These are phyloP conservation scores for Agrocybe pediades DNA, from an alignment of 768 basidiomycete genomes.

Conservation along the genomic window DNA sequence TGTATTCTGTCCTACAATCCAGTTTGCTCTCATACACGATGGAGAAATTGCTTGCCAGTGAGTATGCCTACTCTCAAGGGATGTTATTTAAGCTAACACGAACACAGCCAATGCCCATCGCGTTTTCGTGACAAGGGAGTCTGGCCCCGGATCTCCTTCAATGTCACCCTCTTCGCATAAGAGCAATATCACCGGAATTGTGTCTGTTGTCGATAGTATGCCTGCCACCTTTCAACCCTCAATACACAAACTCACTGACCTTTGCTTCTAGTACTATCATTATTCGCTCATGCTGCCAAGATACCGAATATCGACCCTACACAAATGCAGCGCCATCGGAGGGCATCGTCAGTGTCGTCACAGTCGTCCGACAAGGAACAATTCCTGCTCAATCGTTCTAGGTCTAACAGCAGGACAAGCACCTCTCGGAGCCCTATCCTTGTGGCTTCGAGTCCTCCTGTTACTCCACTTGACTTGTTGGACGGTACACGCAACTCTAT, in stretches of 20 bases:
- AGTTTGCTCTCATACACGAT: conserved; percentile 70
- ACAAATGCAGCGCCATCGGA: conserved; percentile 76
- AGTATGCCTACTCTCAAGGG: conserved; percentile 26
- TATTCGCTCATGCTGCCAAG: conserved; percentile 76
- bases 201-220: conserved; percentile 82
- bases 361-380: conserved; percentile 45
- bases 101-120: conserved; percentile 80
- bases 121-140: conserved; percentile 74
- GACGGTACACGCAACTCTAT: conserved; percentile 25
- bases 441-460: conserved; percentile 19
- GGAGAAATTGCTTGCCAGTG: conserved; percentile 83
- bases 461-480: conserved; percentile 18
- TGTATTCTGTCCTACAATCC: conserved; percentile 72
- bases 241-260: background rate
- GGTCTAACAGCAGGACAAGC: conserved; percentile 43
- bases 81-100: background rate
- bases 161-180: conserved; percentile 37
- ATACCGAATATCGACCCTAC: conserved; percentile 77
- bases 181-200: conserved; percentile 68
- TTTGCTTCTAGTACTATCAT: conserved; percentile 59
- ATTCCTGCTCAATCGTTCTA: conserved; percentile 28
- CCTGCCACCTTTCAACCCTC: conserved; percentile 6
- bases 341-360: conserved; percentile 74
- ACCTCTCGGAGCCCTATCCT: conserved; percentile 34
- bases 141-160: conserved; percentile 51